A percentile compares a stretch with the other conserved stretches of the same genome.
Evolutionary conservation across 2,329 filamentous ascomycete species (phyloP).

Genomic region (Colletotrichum siamense): DNA sequence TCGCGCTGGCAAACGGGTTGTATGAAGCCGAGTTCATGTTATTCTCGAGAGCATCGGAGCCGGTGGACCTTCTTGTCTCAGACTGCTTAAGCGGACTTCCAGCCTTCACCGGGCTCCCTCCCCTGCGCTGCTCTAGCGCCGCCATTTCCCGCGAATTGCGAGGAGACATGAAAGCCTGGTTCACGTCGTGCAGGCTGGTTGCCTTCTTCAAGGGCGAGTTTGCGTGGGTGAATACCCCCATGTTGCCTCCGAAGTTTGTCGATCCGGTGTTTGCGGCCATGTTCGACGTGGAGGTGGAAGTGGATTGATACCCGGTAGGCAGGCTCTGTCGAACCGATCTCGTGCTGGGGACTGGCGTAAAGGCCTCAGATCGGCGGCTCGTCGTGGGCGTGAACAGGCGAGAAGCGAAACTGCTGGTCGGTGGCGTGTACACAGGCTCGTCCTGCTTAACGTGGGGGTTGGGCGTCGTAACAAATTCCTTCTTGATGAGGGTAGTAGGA

Average conservation of each 20-base stretch:
- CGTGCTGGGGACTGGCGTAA: conserved; percentile 33
- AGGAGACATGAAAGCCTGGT: conserved; percentile 50
- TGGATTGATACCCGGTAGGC: conserved; percentile 28
- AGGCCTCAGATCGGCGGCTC: conserved; percentile 37
- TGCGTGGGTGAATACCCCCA: conserved; percentile 81
- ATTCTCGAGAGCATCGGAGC: conserved; percentile 18
- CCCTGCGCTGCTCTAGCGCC: conserved; percentile 54
- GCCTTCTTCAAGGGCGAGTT: conserved; percentile 86
- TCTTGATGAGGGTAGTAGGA: conserved; percentile 69
- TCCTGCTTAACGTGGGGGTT: conserved; percentile 83
- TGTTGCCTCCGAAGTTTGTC: conserved; percentile 67
- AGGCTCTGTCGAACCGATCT: conserved; percentile 39
- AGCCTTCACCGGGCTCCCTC: conserved; percentile 47
- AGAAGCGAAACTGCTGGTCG: conserved; percentile 10
- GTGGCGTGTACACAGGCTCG: conserved; percentile 16
- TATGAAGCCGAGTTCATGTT: conserved; percentile 22
- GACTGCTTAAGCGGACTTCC: conserved; percentile 45
- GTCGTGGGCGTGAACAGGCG: conserved; percentile 21
- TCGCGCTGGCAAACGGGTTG: conserved; percentile 45
- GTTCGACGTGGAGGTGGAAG: conserved; percentile 30
- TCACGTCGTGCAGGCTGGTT: conserved; percentile 64
- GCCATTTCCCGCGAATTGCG: conserved; percentile 69
- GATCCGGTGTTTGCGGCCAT: conserved; percentile 25
- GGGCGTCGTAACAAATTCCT: conserved; percentile 80
- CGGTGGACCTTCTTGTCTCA: conserved; percentile 31